Conservation (phyloP, 345 rosid species). For the Rhodamnia rubescens region DNA sequence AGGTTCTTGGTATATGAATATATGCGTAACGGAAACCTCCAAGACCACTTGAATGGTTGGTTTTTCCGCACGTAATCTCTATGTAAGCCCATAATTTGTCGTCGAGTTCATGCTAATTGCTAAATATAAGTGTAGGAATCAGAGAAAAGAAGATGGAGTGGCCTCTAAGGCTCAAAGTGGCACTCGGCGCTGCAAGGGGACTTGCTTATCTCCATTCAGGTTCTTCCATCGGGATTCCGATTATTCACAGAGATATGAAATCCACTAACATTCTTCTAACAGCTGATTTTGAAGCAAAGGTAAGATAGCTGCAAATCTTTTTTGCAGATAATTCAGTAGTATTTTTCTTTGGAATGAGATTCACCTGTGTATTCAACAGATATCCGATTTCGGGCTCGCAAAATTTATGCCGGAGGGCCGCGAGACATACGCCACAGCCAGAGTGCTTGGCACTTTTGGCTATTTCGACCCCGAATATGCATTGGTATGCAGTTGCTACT, state of each 20-base stretch:
- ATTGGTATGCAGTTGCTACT: slow-evolving; percentile 36
- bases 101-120: background rate
- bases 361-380: slow-evolving; percentile 21
- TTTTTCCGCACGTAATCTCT: background rate
- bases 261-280: slow-evolving; percentile 82
- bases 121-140: slow-evolving; percentile 29
- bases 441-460: slow-evolving; percentile 95
- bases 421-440: slow-evolving; percentile 73
- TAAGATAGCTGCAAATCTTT: slow-evolving; percentile 1
- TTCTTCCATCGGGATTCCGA: slow-evolving; percentile 71
- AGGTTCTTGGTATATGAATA: slow-evolving; percentile 89
- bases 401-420: slow-evolving; percentile 94
- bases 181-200: slow-evolving; percentile 80
- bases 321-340: background rate
- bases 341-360: background rate
- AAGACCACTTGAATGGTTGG: slow-evolving; percentile 85
- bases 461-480: slow-evolving; percentile 95
- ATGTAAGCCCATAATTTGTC: background rate
- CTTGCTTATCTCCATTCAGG: slow-evolving; percentile 92
- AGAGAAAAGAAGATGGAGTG: slow-evolving; percentile 77
- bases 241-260: slow-evolving; percentile 91
- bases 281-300: slow-evolving; percentile 78
- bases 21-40: slow-evolving; percentile 93
- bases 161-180: slow-evolving; percentile 72
- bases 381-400: slow-evolving; percentile 94